These are phyloP conservation scores for Kalanchoe fedtschenkoi DNA, from an alignment of 164 flowering plant species.

Conservation along the genomic window DNA sequence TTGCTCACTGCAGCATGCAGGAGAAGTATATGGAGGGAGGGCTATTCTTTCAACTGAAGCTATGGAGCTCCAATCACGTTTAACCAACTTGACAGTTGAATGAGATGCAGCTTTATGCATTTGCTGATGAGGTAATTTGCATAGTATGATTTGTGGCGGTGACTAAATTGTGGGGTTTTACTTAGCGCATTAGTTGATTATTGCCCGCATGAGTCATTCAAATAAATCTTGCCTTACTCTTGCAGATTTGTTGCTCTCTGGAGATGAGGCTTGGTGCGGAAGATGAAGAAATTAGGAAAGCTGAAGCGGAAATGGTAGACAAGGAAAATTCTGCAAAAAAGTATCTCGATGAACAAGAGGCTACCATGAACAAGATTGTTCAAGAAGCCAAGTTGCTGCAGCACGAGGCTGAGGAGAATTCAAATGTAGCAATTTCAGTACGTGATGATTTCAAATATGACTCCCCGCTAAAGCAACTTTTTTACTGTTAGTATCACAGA, in stretches of 20 bases:
- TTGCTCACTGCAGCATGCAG: slow-evolving; percentile 50
- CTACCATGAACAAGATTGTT: slow-evolving; percentile 59
- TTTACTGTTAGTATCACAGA: background rate
- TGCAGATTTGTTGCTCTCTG: slow-evolving; percentile 56
- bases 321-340: slow-evolving; percentile 44
- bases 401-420: slow-evolving; percentile 69
- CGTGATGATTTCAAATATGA: background rate
- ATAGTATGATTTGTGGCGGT: background rate
- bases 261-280: slow-evolving; percentile 57
- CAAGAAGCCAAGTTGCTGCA: slow-evolving; percentile 55
- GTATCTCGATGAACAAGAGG: slow-evolving; percentile 50
- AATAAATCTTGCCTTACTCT: background rate
- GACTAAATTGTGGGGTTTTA: background rate
- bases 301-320: slow-evolving; percentile 41
- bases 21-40: slow-evolving; percentile 86
- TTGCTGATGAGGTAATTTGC: slow-evolving; percentile 58
- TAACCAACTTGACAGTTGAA: slow-evolving; percentile 54
- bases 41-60: slow-evolving; percentile 79
- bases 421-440: slow-evolving; percentile 39
- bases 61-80: slow-evolving; percentile 73
- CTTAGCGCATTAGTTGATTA: background rate
- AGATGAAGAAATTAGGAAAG: slow-evolving; percentile 34
- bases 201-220: background rate
- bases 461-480: background rate
- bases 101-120: slow-evolving; percentile 56